A percentile compares a stretch with the other conserved stretches of the same genome.
Evolutionary conservation across 2,329 filamentous ascomycete species (phyloP).

Genomic region (Alternaria ventricosa): DNA sequence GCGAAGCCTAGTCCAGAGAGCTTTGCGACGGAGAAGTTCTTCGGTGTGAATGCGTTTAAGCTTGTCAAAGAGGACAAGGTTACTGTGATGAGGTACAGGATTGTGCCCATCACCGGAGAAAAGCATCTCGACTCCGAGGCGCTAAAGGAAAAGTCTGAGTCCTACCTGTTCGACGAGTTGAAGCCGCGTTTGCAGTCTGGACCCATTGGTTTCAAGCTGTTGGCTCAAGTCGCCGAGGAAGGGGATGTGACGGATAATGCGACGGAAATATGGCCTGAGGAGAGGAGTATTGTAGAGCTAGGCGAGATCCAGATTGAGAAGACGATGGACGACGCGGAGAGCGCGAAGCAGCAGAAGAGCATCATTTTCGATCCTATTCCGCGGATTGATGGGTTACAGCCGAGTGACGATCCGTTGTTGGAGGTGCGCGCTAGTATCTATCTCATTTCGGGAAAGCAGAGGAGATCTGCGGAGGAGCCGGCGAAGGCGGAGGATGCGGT

Average conservation of each 20-base stretch:
- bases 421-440: constrained; percentile 64
- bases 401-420: constrained; percentile 62
- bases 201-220: constrained; percentile 55
- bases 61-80: constrained; percentile 52
- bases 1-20: constrained; percentile 59
- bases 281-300: constrained; percentile 58
- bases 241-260: constrained; percentile 58
- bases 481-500: neutral
- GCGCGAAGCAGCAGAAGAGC: constrained; percentile 55
- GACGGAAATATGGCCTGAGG: constrained; percentile 62
- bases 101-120: constrained; percentile 56
- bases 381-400: constrained; percentile 60
- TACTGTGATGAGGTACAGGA: constrained; percentile 58
- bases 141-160: constrained; percentile 46
- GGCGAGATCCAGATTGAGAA: constrained; percentile 57
- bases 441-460: constrained; percentile 61
- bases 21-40: constrained; percentile 59
- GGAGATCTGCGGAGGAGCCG: constrained; percentile 51
- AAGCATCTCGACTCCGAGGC: constrained; percentile 50
- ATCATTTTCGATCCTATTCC: constrained; percentile 67
- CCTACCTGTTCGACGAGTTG: constrained; percentile 61
- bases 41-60: constrained; percentile 58
- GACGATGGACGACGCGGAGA: constrained; percentile 50
- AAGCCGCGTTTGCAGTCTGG: constrained; percentile 44
- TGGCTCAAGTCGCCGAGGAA: constrained; percentile 59